Evolutionary conservation across 169 alveolate genomes (phyloP), one percentile per base, ranked within the genome.

Genomic region (Cryptosporidium baileyi): DNA sequence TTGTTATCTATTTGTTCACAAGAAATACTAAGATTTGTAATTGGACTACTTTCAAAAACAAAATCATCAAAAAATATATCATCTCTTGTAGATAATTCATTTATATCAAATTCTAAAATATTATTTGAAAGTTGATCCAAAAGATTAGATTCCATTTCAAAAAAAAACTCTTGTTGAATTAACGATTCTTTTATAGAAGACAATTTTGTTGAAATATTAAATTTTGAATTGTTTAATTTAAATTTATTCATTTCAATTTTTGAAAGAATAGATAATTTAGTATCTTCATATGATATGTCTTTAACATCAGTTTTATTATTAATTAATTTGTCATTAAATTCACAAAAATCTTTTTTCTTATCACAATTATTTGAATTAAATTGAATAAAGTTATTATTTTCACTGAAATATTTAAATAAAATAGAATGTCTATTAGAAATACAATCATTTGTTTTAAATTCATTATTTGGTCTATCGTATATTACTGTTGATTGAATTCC

Each of bases 381-480:
- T n/a, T 45, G 47, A 24, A 54, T 7, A 24, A 3, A 61, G 19
- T 15, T 1, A 40, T 38, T 89, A 26, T 54, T 65, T 57, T 24
- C 49, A 52, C 88, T 80, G 28, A 54, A 63, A 38, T 89, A 89
- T 63, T 89, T 89, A 22, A 82, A 52, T 49, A 81, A 80, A 22
- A 85, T 44, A 9, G 32, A 44, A 80, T 89, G 92, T 17, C 88
- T 60, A 67, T 60, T 65, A 4, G 63, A 45, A 13, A 89, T 47
- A 3, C 80, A 41, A 51, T 61, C 52, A 17, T 92, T 28, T 0
- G 80, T 80, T 36, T 80, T 65, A 47, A 94, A 85, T 7, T 91
- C 92, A 15, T 57, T 80, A 22, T 90, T 90, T 6, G 97, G 95
- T 26, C 88, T 88, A 89, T 95, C 97, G 62, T 94, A 94, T 45